A percentile compares a stretch with the other conserved stretches of the same genome.
These are phyloP conservation scores for Gracilaria vermiculophylla DNA, from an alignment of 23 red algal species.

Conservation along the genomic window DNA sequence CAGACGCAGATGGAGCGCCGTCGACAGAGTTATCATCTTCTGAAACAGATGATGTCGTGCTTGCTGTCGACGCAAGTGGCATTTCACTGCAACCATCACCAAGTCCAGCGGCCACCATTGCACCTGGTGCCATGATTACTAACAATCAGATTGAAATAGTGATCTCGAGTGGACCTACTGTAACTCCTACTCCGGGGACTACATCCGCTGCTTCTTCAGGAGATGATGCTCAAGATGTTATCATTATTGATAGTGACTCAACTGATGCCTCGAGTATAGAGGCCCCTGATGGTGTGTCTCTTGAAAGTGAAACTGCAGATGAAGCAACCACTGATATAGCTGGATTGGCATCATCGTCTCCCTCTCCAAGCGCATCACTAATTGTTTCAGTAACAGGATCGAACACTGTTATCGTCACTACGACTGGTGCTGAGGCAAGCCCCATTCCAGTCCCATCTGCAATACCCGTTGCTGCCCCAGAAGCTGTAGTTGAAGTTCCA, in stretches of 20 bases:
- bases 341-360: not conserved
- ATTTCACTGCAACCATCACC: not conserved
- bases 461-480: not conserved
- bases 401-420: not conserved
- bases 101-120: not conserved
- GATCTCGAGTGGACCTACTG: not conserved
- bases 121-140: not conserved
- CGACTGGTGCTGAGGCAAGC: not conserved
- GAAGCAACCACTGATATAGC: not conserved
- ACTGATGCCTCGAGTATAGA: not conserved
- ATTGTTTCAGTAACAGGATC: constrained; percentile 8
- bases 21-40: not conserved
- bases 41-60: not conserved
- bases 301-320: not conserved
- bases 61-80: constrained; percentile 1
- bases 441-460: constrained; percentile 13
- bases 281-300: constrained; percentile 11
- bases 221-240: not conserved
- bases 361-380: not conserved
- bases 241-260: not conserved
- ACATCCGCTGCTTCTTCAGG: not conserved
- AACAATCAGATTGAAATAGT: constrained; percentile 27
- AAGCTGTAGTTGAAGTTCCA: constrained; percentile 9
- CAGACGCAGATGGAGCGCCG: not conserved
- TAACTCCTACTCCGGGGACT: constrained; percentile 4